Conservation (phyloP, 352 stramenopile species). For the Globisporangium nodosum region DNA sequence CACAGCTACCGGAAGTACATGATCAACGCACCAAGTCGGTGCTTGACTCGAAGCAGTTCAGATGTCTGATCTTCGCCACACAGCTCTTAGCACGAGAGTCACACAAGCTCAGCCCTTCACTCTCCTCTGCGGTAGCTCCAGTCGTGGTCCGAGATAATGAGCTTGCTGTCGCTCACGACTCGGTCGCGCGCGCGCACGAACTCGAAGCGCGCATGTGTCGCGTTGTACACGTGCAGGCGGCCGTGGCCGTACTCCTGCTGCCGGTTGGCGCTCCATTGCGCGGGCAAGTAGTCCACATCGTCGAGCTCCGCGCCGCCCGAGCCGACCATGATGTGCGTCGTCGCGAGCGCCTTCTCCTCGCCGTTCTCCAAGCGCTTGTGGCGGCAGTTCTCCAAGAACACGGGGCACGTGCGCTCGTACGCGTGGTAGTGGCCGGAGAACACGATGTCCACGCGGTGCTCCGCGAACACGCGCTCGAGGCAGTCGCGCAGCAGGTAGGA, state of each 20-base stretch:
- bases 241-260: slow-evolving; percentile 34
- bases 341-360: slow-evolving; percentile 14
- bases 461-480: slow-evolving; percentile 15
- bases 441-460: slow-evolving; percentile 22
- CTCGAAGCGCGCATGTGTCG: slow-evolving; percentile 31
- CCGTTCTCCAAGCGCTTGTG: slow-evolving; percentile 5
- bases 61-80: not conserved
- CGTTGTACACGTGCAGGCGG: slow-evolving; percentile 33
- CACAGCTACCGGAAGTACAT: not conserved
- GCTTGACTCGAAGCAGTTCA: not conserved
- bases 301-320: slow-evolving; percentile 36
- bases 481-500: slow-evolving; percentile 14
- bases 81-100: not conserved
- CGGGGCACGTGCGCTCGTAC: slow-evolving; percentile 26
- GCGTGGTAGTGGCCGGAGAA: slow-evolving; percentile 26
- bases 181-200: slow-evolving; percentile 27
- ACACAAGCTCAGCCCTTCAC: not conserved
- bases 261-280: slow-evolving; percentile 18
- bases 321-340: slow-evolving; percentile 39
- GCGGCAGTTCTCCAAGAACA: slow-evolving; percentile 18
- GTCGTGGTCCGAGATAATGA: slow-evolving; percentile 31
- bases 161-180: slow-evolving; percentile 23
- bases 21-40: too few relatives aligned
- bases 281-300: slow-evolving; percentile 18
- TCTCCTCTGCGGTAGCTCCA: slow-evolving; percentile 19